These are phyloP conservation scores for Tillandsia fasciculata DNA, from an alignment of 176 grass and related monocot genomes.

Conservation along the genomic window DNA sequence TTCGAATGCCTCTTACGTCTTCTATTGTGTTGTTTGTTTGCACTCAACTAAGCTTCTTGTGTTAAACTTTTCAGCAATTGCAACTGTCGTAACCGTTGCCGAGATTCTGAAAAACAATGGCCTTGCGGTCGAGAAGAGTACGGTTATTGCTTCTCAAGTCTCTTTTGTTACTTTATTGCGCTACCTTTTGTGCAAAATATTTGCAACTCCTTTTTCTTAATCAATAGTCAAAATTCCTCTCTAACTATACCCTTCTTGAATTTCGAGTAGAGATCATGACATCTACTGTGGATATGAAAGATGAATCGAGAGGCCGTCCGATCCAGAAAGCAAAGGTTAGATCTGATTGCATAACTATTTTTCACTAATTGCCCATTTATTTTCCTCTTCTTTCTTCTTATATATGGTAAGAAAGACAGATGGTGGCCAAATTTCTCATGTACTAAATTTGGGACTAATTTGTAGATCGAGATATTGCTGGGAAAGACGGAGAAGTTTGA, in stretches of 20 bases:
- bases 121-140: constrained; percentile 84
- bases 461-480: constrained; percentile 77
- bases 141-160: constrained; percentile 4
- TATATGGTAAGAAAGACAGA: neutral
- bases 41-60: neutral
- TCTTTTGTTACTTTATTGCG: neutral
- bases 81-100: constrained; percentile 77
- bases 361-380: neutral
- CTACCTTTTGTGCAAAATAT: neutral
- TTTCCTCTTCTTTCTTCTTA: neutral
- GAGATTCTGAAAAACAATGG: constrained; percentile 96
- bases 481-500: constrained; percentile 90
- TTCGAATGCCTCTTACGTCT: neutral
- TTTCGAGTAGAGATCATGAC: constrained; percentile 60
- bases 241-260: neutral
- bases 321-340: constrained; percentile 93
- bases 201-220: neutral
- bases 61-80: constrained; percentile 39
- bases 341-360: constrained; percentile 4
- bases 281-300: constrained; percentile 83
- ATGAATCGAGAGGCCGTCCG: constrained; percentile 53
- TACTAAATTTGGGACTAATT: neutral
- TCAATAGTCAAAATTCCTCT: neutral
- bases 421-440: constrained; percentile 5
- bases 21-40: constrained; percentile 8